phyloP scores from a whole-genome alignment of 768 basidiomycete species.

The Pseudohyphozyma bogoriensis region DNA sequence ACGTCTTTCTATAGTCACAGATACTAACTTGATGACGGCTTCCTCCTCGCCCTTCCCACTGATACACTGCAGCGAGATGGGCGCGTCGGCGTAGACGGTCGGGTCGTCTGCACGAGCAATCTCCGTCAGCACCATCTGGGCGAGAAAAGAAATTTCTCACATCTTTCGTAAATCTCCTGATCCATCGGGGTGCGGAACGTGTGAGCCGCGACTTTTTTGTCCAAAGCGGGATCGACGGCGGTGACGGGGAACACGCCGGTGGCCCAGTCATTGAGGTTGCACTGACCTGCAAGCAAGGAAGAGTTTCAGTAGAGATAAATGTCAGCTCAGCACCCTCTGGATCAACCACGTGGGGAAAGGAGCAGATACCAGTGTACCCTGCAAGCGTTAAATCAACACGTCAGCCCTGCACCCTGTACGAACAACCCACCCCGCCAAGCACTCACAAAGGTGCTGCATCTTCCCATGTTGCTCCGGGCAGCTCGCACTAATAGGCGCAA shows the following conservation, averaged over 20 bases:
- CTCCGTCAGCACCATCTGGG: too few species aligned
- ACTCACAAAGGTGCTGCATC: not conserved
- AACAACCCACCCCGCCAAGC: not conserved
- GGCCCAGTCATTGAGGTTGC: conserved; percentile 61
- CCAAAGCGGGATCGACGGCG: conserved; percentile 48
- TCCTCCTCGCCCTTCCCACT: conserved; percentile 66
- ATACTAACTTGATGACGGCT: conserved; percentile 41
- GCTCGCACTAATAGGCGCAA: conserved; percentile 44
- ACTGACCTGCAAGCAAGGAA: too few species aligned
- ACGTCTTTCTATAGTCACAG: not conserved
- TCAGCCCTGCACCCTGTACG: too few species aligned
- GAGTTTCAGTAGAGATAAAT: conserved; percentile 44
- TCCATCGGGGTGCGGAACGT: conserved; percentile 45
- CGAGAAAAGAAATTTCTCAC: too few species aligned
- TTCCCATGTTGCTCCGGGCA: conserved; percentile 13
- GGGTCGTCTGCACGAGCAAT: conserved; percentile 42
- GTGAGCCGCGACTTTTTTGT: conserved; percentile 40
- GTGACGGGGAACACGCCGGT: conserved; percentile 57
- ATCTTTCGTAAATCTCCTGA: conserved; percentile 53
- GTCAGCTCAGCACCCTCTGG: not conserved
- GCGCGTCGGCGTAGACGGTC: conserved; percentile 48
- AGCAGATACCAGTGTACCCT: too few species aligned
- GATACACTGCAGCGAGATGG: conserved; percentile 56
- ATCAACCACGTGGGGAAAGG: too few species aligned
- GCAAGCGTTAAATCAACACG: too few species aligned